These are phyloP conservation scores for Naganishia cerealis DNA, from an alignment of 1,284 basidiomycete species.

Conservation along the genomic window DNA sequence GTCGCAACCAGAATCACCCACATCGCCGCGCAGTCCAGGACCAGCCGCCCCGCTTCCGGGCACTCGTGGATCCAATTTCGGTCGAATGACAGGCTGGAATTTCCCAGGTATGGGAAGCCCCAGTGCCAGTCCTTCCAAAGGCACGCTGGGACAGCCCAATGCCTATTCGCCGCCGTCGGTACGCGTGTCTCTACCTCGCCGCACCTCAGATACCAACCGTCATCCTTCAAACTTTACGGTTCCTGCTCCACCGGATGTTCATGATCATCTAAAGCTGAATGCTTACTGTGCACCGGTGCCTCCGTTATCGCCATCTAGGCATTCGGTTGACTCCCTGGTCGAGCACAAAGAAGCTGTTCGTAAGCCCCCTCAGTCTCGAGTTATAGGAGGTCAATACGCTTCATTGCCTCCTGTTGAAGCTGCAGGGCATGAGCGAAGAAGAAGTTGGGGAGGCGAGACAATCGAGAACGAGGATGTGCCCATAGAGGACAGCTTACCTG, in stretches of 20 bases:
- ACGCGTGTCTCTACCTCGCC: slow-evolving; percentile 26
- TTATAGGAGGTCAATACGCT: slow-evolving; percentile 48
- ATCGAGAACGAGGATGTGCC: slow-evolving; percentile 24
- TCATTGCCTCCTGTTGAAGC: slow-evolving; percentile 34
- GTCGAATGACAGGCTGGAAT: slow-evolving; percentile 32
- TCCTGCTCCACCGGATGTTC: slow-evolving; percentile 48
- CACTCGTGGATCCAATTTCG: slow-evolving; percentile 27
- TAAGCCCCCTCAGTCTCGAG: slow-evolving; percentile 35
- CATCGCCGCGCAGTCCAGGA: slow-evolving; percentile 10
- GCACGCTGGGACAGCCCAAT: slow-evolving; percentile 23
- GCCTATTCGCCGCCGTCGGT: slow-evolving; percentile 5
- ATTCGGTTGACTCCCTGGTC: background rate
- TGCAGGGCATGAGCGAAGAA: slow-evolving; percentile 42
- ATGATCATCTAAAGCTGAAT: slow-evolving; percentile 47
- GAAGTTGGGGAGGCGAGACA: slow-evolving; percentile 44
- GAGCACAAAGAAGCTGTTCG: slow-evolving; percentile 22
- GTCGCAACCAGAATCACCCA: slow-evolving; percentile 20
- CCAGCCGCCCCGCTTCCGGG: slow-evolving; percentile 18
- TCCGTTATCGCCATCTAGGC: slow-evolving; percentile 49
- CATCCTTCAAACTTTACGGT: slow-evolving; percentile 45
- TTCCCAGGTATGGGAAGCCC: slow-evolving; percentile 29
- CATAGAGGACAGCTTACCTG: background rate
- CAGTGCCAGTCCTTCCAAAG: slow-evolving; percentile 27
- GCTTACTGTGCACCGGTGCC: slow-evolving; percentile 53
- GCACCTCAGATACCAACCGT: slow-evolving; percentile 32